phyloP scores from a whole-genome alignment of 1,284 basidiomycete genomes.

The Puccinia brachypodii region DNA sequence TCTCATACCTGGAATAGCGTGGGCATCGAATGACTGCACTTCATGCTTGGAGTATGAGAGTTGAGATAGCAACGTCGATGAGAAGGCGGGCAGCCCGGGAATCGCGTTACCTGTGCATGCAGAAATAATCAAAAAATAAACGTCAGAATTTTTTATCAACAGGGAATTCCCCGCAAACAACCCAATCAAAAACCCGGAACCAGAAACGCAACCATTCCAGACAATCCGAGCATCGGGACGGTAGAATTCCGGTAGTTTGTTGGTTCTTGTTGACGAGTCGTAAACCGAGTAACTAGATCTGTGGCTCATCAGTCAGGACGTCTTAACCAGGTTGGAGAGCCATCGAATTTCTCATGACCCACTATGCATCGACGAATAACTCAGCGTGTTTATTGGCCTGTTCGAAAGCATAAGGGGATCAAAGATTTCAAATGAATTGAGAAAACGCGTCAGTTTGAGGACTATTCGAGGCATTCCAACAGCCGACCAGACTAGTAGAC shows the following conservation, averaged over 20 bases:
- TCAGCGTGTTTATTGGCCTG: conserved; percentile 35
- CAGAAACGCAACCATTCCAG: conserved; percentile 37
- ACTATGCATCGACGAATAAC: conserved; percentile 38
- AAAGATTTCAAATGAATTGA: background rate
- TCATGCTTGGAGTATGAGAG: conserved; percentile 43
- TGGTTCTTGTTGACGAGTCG: conserved; percentile 12
- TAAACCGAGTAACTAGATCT: conserved; percentile 38
- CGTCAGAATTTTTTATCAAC: background rate
- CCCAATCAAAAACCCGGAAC: background rate
- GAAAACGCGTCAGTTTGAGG: background rate
- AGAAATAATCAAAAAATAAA: background rate
- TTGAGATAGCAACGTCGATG: conserved; percentile 17
- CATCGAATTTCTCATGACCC: background rate
- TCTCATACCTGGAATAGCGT: conserved; percentile 23
- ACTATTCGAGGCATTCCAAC: background rate
- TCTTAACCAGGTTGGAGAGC: background rate
- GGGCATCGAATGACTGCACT: conserved; percentile 41
- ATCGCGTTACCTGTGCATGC: conserved; percentile 31
- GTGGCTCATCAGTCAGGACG: conserved; percentile 1
- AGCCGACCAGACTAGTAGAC: background rate
- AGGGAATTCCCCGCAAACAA: too few relatives aligned
- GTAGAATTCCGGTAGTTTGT: conserved; percentile 28
- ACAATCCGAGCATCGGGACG: conserved; percentile 33
- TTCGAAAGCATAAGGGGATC: background rate
- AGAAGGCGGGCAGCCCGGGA: background rate